A percentile compares a stretch with the other conserved stretches of the same genome.
These are phyloP conservation scores for Fomitopsis palustris DNA, from an alignment of 1,284 basidiomycete genomes.

Conservation along the genomic window DNA sequence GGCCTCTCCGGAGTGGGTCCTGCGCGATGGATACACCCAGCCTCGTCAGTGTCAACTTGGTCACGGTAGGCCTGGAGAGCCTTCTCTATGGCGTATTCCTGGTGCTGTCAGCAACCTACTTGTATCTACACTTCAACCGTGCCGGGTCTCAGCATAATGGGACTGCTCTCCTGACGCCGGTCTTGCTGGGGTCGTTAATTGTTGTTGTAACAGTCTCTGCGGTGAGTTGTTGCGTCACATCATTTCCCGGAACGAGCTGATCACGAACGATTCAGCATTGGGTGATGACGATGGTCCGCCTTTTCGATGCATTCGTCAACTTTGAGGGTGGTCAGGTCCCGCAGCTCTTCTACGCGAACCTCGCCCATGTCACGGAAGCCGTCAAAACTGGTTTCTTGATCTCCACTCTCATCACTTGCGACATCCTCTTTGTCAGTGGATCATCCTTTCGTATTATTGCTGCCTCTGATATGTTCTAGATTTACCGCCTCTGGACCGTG, in stretches of 20 bases:
- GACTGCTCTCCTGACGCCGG: not conserved
- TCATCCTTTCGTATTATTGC: too few species aligned
- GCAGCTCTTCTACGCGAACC: conserved; percentile 5
- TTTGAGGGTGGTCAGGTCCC: not conserved
- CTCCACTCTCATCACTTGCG: conserved; percentile 2
- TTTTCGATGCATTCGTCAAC: conserved; percentile 6
- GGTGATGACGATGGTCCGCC: conserved; percentile 2
- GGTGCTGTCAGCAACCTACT: not conserved
- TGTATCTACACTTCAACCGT: conserved; percentile 2
- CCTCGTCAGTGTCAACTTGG: not conserved
- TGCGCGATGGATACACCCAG: not conserved
- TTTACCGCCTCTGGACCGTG: conserved; percentile 8
- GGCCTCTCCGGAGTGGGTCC: not conserved
- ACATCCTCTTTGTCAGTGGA: conserved; percentile 4
- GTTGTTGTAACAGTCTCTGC: not conserved
- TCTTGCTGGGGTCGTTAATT: not conserved
- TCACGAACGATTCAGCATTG: not conserved
- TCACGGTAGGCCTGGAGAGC: not conserved
- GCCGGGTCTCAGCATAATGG: not conserved
- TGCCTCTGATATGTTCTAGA: not conserved
- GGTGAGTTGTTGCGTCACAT: not conserved
- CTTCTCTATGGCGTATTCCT: conserved; percentile 1
- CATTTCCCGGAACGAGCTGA: not conserved
- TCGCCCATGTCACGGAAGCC: conserved; percentile 1
- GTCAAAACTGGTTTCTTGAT: conserved; percentile 3